A percentile compares a stretch with the other conserved stretches of the same genome.
phyloP scores from a whole-genome alignment of 345 rosid genomes.

The Hibiscus mutabilis region DNA sequence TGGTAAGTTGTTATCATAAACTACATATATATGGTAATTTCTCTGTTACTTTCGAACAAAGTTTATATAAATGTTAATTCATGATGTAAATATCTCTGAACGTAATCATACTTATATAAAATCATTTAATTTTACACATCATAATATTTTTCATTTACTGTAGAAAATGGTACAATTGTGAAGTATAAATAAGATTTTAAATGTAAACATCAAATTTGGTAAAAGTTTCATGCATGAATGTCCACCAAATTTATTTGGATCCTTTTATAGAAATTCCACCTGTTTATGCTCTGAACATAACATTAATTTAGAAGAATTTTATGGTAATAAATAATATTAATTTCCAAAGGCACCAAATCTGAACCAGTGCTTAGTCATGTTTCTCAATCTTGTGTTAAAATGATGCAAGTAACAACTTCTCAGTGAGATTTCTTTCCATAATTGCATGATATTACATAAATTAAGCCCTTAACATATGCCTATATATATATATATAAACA shows the following conservation, averaged over 20 bases:
- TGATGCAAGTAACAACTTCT: slow-evolving; percentile 1
- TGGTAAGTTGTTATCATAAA: background rate
- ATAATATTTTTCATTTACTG: background rate
- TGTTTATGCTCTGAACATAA: background rate
- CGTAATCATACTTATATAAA: background rate
- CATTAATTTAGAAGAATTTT: background rate
- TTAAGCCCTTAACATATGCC: background rate
- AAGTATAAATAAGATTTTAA: background rate
- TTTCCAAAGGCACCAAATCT: background rate
- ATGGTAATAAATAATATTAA: background rate
- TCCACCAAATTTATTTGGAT: background rate
- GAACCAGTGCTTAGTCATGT: background rate
- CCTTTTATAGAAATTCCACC: background rate
- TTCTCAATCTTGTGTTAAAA: background rate
- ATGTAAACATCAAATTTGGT: background rate
- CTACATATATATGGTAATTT: background rate
- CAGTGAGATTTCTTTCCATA: slow-evolving; percentile 1
- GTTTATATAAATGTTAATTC: background rate
- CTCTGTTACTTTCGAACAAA: background rate
- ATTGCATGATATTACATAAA: background rate
- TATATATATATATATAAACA: background rate
- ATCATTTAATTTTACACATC: background rate
- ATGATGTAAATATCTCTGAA: background rate
- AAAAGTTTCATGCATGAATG: background rate
- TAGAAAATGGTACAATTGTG: background rate